Evolutionary conservation across 1,284 basidiomycete species (phyloP), one percentile per base, ranked within the genome.

Genomic region (Neolentinus lepideus): DNA sequence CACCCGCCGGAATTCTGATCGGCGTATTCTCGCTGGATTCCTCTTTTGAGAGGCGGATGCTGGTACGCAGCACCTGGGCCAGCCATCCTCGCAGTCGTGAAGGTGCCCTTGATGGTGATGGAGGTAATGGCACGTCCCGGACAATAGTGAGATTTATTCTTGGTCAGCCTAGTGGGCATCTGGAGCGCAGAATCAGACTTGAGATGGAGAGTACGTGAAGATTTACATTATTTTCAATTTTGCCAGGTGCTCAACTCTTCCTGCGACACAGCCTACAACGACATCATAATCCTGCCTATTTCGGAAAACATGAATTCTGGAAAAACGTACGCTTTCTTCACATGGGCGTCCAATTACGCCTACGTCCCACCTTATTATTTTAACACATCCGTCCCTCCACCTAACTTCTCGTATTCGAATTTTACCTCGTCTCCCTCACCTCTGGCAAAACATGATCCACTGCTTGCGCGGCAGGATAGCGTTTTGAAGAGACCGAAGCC

Each of bases 11-110:
- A 51, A 71, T 99, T 19, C 88, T 97, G 61, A 73, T 98, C 11
- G 96, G 94, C 46, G 88, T 99, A 16, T 95, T 99, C 69, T 91
- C 92, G 22, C 85, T 90, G 62, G 96, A 98, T 69, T 87, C 86
- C 8, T 82, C 84, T 9, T 81, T 88, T 56, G 93, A 96, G 67
- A 84, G 96, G 16, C 80, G 96, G 53, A 90, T 94, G 77, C 76
- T 96, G 54, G 88, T 98, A 56, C 83, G 96, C 48, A 88, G 88
- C 26, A 96, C 92, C 1, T 99, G 93, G 81, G 93, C 89, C 4
- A 83, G 79, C 31, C 94, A 97, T 72, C 81, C 77, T 38, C 79
- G 88, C 29, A 92, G 90, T 65, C 78, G 92, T 55, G 77, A 85
- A 56, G 85, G 88, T 16, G 87, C 86, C 9, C 84, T 79, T 9